A percentile compares a stretch with the other conserved stretches of the same genome.
phyloP scores from a whole-genome alignment of 1,284 basidiomycete species.

The Pyrrhoderma lamaoense region DNA sequence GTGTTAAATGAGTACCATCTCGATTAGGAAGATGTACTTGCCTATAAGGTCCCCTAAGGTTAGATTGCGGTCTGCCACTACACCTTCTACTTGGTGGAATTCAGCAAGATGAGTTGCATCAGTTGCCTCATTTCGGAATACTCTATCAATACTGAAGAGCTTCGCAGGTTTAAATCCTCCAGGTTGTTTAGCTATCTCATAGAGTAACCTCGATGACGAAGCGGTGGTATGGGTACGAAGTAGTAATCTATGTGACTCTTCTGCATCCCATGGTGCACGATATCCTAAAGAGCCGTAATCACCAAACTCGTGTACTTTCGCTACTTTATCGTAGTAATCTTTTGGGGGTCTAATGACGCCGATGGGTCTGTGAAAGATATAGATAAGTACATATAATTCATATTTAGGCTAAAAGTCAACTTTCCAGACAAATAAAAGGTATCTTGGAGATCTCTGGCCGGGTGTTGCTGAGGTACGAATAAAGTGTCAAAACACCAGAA shows the following conservation, averaged over 20 bases:
- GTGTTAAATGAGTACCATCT: slow-evolving; percentile 11
- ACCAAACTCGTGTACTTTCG: slow-evolving; percentile 83
- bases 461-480: slow-evolving; percentile 99
- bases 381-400: not conserved
- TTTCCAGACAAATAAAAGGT: slow-evolving; percentile 96
- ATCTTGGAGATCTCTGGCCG: slow-evolving; percentile 95
- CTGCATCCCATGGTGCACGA: slow-evolving; percentile 91
- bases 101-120: slow-evolving; percentile 99
- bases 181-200: slow-evolving; percentile 72
- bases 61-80: slow-evolving; percentile 90
- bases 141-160: slow-evolving; percentile 96
- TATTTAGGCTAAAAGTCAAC: slow-evolving; percentile 10
- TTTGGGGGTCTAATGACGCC: slow-evolving; percentile 65
- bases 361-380: slow-evolving; percentile 60
- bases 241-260: slow-evolving; percentile 88
- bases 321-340: slow-evolving; percentile 88
- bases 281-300: slow-evolving; percentile 96
- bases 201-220: slow-evolving; percentile 91
- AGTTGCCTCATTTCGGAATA: slow-evolving; percentile 98
- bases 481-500: slow-evolving; percentile 99
- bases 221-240: slow-evolving; percentile 98
- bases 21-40: slow-evolving; percentile 28
- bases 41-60: slow-evolving; percentile 98
- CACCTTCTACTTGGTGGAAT: slow-evolving; percentile 99
- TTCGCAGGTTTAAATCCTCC: slow-evolving; percentile 93